Conservation (phyloP, 2,329 filamentous ascomycete genomes). For the Emmonsia crescens region DNA sequence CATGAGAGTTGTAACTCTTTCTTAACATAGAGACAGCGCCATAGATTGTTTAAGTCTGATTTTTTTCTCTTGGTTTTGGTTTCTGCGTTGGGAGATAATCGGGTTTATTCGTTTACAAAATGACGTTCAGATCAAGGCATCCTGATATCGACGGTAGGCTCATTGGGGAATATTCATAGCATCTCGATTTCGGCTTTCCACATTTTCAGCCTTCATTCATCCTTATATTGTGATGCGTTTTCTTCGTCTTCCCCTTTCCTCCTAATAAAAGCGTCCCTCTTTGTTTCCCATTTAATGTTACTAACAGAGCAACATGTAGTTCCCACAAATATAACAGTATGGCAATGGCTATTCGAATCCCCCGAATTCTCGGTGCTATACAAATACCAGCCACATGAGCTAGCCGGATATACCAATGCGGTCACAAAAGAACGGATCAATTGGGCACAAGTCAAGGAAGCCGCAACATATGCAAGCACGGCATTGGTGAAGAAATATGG, state of each 20-base stretch:
- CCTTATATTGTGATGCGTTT: neutral
- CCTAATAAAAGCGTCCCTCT: neutral
- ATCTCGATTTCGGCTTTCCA: neutral
- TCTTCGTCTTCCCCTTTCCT: too few relatives aligned
- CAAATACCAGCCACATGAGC: conserved; percentile 26
- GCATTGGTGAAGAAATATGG: conserved; percentile 45
- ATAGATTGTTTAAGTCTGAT: neutral
- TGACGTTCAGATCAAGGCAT: conserved; percentile 5
- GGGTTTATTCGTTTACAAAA: neutral
- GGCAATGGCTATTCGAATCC: conserved; percentile 49
- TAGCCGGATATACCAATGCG: conserved; percentile 47
- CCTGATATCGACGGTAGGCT: neutral
- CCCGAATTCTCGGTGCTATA: conserved; percentile 40
- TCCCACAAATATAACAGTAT: conserved; percentile 44
- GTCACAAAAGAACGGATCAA: conserved; percentile 46
- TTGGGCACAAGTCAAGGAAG: conserved; percentile 44
- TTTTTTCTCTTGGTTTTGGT: neutral
- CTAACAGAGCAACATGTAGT: conserved; percentile 26
- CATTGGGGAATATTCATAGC: neutral
- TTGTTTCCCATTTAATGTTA: neutral
- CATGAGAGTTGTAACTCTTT: neutral
- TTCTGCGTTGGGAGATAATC: neutral
- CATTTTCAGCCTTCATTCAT: neutral
- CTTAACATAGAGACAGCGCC: neutral
- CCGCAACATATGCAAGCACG: conserved; percentile 47